A percentile compares a stretch with the other conserved stretches of the same genome.
These are phyloP conservation scores for Tritrichomonas foetus DNA, from an alignment of 208 protist genomes.

Conservation along the genomic window DNA sequence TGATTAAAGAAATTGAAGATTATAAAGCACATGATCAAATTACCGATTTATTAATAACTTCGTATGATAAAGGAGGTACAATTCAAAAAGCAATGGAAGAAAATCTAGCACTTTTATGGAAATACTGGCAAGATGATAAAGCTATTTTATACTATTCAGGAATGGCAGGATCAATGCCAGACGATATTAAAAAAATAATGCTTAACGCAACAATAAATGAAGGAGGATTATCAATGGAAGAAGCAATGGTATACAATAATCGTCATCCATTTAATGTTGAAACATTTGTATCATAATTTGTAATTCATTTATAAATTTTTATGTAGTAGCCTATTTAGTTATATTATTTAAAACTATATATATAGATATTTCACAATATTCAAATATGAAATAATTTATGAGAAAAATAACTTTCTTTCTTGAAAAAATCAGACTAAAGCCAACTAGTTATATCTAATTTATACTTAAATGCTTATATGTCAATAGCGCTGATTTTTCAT, in stretches of 20 bases:
- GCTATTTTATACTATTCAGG: neutral
- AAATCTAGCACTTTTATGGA: neutral
- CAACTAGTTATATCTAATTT: too few species aligned
- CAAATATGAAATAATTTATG: too few species aligned
- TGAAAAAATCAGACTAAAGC: too few species aligned
- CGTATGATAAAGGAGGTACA: neutral
- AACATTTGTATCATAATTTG: too few species aligned
- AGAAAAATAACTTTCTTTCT: too few species aligned
- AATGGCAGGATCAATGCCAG: neutral
- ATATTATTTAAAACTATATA: too few species aligned
- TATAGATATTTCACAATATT: too few species aligned
- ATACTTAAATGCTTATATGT: too few species aligned
- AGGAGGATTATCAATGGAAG: neutral
- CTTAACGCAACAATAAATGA: neutral
- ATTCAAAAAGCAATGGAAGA: neutral
- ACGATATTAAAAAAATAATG: neutral
- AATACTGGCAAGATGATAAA: neutral
- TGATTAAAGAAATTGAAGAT: neutral
- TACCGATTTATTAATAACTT: neutral
- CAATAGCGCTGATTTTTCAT: too few species aligned
- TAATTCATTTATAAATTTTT: too few species aligned
- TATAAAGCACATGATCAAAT: neutral
- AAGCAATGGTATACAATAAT: neutral
- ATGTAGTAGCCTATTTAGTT: too few species aligned
- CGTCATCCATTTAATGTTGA: too few species aligned